Percentiles rank a stretch among this genome's conserved stretches.
Conservation (phyloP, 768 basidiomycete genomes). For the Lactarius hengduanensis region DNA sequence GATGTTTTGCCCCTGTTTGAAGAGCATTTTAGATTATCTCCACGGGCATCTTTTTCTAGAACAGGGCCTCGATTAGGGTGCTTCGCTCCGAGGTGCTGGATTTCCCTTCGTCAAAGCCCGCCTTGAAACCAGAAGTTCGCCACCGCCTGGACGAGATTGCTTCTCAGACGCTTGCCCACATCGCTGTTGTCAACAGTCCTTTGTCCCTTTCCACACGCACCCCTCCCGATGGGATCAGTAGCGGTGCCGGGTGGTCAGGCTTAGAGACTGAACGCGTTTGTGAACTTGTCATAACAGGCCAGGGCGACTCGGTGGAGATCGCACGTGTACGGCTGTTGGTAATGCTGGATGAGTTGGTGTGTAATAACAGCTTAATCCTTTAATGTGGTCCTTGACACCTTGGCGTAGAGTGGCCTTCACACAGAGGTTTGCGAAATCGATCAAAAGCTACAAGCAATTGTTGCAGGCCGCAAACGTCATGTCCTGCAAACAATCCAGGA, state of each 20-base stretch:
- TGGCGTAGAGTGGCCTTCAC: constrained; percentile 77
- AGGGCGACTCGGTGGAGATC: constrained; percentile 85
- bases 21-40: constrained; percentile 25
- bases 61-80: constrained; percentile 84
- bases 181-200: constrained; percentile 89
- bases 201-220: constrained; percentile 71
- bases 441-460: constrained; percentile 87
- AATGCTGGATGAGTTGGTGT: constrained; percentile 90
- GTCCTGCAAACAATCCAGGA: constrained; percentile 91
- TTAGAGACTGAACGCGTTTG: constrained; percentile 94
- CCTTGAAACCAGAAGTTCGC: constrained; percentile 79
- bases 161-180: constrained; percentile 86
- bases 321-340: constrained; percentile 89
- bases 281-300: constrained; percentile 87
- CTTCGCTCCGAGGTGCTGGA: constrained; percentile 93
- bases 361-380: constrained; percentile 36
- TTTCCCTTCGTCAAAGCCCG: constrained; percentile 71
- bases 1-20: constrained; percentile 32
- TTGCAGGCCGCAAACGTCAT: constrained; percentile 85
- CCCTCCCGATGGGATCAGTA: constrained; percentile 74
- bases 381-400: not conserved
- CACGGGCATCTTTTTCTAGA: constrained; percentile 44
- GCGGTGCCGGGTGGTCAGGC: constrained; percentile 79
- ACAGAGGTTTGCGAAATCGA: constrained; percentile 92
- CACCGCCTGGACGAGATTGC: constrained; percentile 92